Conservation (phyloP, 2,329 filamentous ascomycete species). For the Malbranchea zuffiana region DNA sequence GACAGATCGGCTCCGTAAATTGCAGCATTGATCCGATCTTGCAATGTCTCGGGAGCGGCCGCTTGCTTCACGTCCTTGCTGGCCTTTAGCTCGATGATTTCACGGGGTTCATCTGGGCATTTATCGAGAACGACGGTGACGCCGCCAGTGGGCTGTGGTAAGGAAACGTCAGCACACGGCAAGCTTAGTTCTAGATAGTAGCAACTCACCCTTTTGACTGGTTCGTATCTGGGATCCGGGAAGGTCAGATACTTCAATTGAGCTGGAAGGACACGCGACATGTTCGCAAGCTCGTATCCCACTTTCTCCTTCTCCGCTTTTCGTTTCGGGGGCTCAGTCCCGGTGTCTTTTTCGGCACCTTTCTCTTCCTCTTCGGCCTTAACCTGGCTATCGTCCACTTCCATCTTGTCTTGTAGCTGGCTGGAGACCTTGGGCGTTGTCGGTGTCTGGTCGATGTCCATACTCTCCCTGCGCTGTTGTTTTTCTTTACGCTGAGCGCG, state of each 20-base stretch:
- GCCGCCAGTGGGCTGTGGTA: slow-evolving; percentile 69
- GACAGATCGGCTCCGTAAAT: slow-evolving; percentile 22
- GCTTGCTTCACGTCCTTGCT: slow-evolving; percentile 52
- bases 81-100: slow-evolving; percentile 79
- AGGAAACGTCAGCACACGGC: slow-evolving; percentile 27
- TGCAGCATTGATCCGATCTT: slow-evolving; percentile 34
- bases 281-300: slow-evolving; percentile 91
- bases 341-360: slow-evolving; percentile 51
- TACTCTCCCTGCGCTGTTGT: slow-evolving; percentile 78
- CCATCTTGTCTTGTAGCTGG: slow-evolving; percentile 72
- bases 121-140: slow-evolving; percentile 85
- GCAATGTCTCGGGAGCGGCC: slow-evolving; percentile 30
- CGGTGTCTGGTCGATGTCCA: slow-evolving; percentile 80
- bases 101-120: slow-evolving; percentile 64
- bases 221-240: slow-evolving; percentile 78
- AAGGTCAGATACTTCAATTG: slow-evolving; percentile 97
- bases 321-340: slow-evolving; percentile 61
- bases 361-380: slow-evolving; percentile 55
- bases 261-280: slow-evolving; percentile 82
- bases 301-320: slow-evolving; percentile 93
- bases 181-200: neutral
- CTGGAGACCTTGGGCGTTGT: slow-evolving; percentile 57
- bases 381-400: slow-evolving; percentile 44
- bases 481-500: slow-evolving; percentile 89
- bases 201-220: slow-evolving; percentile 71